Evolutionary conservation across 805 yeast genomes (phyloP).

Genomic region (Diddensiella transvaalensis): DNA sequence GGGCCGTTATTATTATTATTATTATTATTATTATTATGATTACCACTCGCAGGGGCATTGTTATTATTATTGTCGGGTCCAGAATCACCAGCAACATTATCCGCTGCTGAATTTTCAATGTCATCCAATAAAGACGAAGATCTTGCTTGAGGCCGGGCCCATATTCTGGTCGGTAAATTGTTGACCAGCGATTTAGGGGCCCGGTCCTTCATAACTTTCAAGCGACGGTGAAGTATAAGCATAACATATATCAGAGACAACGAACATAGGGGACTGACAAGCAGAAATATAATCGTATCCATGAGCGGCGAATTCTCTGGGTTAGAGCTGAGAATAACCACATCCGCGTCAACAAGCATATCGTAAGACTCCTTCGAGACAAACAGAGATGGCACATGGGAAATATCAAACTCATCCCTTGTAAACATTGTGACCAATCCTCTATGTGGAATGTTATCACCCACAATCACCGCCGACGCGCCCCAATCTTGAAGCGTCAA

Average conservation of each 20-base stretch:
- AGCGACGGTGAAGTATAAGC: conserved; percentile 35
- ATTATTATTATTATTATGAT: no score
- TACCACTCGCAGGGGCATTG: not conserved
- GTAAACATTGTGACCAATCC: conserved; percentile 57
- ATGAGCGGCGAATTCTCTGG: conserved; percentile 32
- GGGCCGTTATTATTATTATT: conserved; percentile 13
- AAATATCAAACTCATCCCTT: conserved; percentile 40
- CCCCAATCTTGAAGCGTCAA: conserved; percentile 41
- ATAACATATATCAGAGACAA: conserved; percentile 35
- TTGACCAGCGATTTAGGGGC: conserved; percentile 38
- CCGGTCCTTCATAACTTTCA: conserved; percentile 33
- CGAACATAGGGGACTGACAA: conserved; percentile 40
- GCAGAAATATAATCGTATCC: conserved; percentile 36
- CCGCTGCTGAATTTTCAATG: not conserved
- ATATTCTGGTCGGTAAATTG: conserved; percentile 35
- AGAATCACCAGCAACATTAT: not conserved
- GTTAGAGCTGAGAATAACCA: conserved; percentile 20
- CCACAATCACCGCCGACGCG: conserved; percentile 54
- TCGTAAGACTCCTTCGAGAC: conserved; percentile 45
- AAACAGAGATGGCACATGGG: conserved; percentile 50
- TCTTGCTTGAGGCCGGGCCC: conserved; percentile 24
- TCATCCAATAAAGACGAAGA: not conserved
- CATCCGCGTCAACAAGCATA: conserved; percentile 20
- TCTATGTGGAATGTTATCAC: conserved; percentile 46
- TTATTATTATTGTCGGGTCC: no score